Evolutionary conservation across 345 rosid genomes (phyloP).

Genomic region (Boechera divaricarpa): DNA sequence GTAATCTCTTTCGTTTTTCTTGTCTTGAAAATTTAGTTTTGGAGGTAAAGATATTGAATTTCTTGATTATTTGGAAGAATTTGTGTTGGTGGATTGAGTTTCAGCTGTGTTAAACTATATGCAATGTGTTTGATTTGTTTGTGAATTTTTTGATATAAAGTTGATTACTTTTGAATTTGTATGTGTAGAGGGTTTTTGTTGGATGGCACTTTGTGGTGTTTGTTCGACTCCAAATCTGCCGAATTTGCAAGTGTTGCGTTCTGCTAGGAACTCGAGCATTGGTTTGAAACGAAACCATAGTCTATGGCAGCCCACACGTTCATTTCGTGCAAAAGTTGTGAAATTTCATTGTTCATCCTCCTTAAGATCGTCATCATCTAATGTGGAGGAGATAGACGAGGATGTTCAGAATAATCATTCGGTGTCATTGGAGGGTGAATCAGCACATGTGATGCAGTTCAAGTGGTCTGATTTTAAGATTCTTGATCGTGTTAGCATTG

Average conservation of each 20-base stretch:
- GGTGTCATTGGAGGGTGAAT: conserved; percentile 53
- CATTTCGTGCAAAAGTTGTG: conserved; percentile 32
- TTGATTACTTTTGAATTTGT: background rate
- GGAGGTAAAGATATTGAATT: background rate
- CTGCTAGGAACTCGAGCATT: conserved; percentile 38
- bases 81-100: background rate
- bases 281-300: conserved; percentile 31
- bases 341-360: conserved; percentile 53
- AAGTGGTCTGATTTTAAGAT: conserved; percentile 77
- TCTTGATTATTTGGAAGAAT: background rate
- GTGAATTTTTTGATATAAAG: background rate
- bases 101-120: background rate
- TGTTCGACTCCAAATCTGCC: conserved; percentile 50
- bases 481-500: conserved; percentile 79
- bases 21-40: background rate
- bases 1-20: background rate
- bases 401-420: conserved; percentile 25
- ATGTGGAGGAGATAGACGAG: conserved; percentile 56
- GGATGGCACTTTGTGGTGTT: conserved; percentile 65
- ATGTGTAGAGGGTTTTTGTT: conserved; percentile 19
- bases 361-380: conserved; percentile 45
- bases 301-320: conserved; percentile 21
- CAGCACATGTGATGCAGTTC: conserved; percentile 71
- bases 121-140: conserved; percentile 7
- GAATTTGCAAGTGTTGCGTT: conserved; percentile 43